Evolutionary conservation across 257 asterid species (phyloP), one percentile per base, ranked within the genome.

Genomic region (Przewalskia tangutica): DNA sequence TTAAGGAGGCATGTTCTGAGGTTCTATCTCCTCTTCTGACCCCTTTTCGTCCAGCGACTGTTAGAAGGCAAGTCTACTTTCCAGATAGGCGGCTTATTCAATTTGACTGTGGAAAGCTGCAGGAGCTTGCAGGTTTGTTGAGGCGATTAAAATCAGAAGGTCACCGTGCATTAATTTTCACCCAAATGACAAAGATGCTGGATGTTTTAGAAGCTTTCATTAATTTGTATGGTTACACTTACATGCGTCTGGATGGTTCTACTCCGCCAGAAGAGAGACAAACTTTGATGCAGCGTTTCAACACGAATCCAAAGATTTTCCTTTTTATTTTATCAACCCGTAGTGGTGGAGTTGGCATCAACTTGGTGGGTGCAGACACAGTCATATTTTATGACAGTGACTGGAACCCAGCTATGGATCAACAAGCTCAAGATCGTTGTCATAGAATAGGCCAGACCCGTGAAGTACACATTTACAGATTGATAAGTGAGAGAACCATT

Each of bases 321-420:
- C 97, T 94, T 70, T 96, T 96, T 84, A 96, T 96, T 86, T 89
- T 96, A 88, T 96, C 99, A 77, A 96, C 99, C 40, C 95, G 99
- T 40, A 96, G 98, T 85, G 99, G 99, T 79, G 99, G 98, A 84
- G 99, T 96, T 81, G 99, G 99, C 86, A 93, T 96, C 87, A 96
- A 96, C 85, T 91, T 96, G 83, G 98, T 96, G 64, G 99, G 99
- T 78, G 99, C 99, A 53, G 99, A 94, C 87, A 96, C 98, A 36
- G 99, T 94, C 16, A 96, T 96, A 83, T 96, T 94, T 87, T 96
- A 96, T 81, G 99, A 96, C 73, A 96, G 99, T 82, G 99, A 96
- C 91, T 96, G 99, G 99, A 96, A 96, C 89, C 99, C 99, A 66
- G 99, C 99, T 77, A 96, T 96, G 99, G 99, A 96, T 91, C 98